A percentile compares a stretch with the other conserved stretches of the same genome.
Conservation (phyloP, 2,329 filamentous ascomycete species). For the Dactylella cylindrospora region DNA sequence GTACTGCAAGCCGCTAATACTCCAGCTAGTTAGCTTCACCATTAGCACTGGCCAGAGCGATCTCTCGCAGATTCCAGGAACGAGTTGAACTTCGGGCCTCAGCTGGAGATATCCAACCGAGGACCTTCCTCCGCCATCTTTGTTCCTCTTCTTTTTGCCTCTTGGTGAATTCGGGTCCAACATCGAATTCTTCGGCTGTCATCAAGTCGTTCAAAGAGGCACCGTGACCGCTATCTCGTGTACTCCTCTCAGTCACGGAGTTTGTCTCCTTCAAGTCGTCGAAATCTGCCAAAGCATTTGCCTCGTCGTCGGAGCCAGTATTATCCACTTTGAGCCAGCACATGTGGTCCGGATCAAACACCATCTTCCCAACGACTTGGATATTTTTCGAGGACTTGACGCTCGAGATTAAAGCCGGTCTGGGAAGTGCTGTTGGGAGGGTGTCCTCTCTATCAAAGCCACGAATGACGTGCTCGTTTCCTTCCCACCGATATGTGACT, state of each 20-base stretch:
- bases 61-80: constrained; percentile 57
- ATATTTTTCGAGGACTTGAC: constrained; percentile 76
- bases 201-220: constrained; percentile 67
- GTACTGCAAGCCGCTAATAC: constrained; percentile 2
- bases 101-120: constrained; percentile 73
- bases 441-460: constrained; percentile 71
- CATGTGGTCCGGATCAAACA: constrained; percentile 96
- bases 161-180: constrained; percentile 88
- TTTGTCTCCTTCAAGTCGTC: constrained; percentile 71
- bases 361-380: constrained; percentile 95
- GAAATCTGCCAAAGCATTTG: constrained; percentile 65
- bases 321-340: constrained; percentile 83
- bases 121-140: constrained; percentile 83
- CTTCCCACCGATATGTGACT: constrained; percentile 84
- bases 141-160: constrained; percentile 89
- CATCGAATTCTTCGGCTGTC: constrained; percentile 94
- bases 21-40: constrained; percentile 47
- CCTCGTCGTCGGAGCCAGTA: constrained; percentile 56
- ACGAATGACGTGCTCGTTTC: constrained; percentile 82
- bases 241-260: constrained; percentile 56
- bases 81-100: constrained; percentile 56
- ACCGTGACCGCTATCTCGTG: constrained; percentile 55
- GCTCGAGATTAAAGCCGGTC: constrained; percentile 84
- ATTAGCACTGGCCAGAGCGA: constrained; percentile 73
- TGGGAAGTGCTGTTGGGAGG: constrained; percentile 56